phyloP scores from a whole-genome alignment of 768 basidiomycete species.

The Omphalotus guepiniiformis region DNA sequence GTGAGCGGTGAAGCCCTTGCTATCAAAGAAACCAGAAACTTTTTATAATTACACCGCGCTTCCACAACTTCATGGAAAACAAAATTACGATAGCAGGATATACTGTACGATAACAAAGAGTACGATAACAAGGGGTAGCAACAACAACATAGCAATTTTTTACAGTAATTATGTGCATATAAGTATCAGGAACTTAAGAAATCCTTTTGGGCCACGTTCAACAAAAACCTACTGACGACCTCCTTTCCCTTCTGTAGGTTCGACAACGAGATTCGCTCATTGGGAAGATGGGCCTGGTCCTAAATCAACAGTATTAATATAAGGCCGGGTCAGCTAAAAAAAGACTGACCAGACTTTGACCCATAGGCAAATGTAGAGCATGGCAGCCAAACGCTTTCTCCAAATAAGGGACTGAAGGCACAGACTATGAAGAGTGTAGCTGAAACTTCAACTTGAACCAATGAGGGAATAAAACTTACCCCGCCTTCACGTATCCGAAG shows the following conservation, averaged over 20 bases:
- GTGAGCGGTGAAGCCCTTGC: no score
- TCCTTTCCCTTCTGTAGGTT: constrained; percentile 78
- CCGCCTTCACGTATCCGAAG: constrained; percentile 92
- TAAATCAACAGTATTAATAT: constrained; percentile 20
- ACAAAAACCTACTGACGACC: constrained; percentile 71
- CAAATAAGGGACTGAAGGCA: constrained; percentile 90
- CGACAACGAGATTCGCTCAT: constrained; percentile 84
- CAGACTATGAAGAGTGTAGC: constrained; percentile 58
- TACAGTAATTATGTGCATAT: no score
- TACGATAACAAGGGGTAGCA: no score
- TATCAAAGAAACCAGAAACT: no score
- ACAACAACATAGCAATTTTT: no score
- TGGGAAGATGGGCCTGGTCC: constrained; percentile 92
- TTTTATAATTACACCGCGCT: no score
- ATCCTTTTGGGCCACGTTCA: constrained; percentile 40
- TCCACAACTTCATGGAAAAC: no score
- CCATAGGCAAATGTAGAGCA: constrained; percentile 91
- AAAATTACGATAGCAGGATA: no score
- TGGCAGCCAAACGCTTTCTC: constrained; percentile 89
- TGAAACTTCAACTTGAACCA: constrained; percentile 9
- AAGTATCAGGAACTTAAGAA: neutral
- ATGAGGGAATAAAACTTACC: constrained; percentile 39
- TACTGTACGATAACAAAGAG: no score
- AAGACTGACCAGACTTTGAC: constrained; percentile 74
- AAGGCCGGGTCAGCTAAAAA: no score